phyloP scores from a whole-genome alignment of 2,329 filamentous ascomycete species.

The Penicillium sp. region DNA sequence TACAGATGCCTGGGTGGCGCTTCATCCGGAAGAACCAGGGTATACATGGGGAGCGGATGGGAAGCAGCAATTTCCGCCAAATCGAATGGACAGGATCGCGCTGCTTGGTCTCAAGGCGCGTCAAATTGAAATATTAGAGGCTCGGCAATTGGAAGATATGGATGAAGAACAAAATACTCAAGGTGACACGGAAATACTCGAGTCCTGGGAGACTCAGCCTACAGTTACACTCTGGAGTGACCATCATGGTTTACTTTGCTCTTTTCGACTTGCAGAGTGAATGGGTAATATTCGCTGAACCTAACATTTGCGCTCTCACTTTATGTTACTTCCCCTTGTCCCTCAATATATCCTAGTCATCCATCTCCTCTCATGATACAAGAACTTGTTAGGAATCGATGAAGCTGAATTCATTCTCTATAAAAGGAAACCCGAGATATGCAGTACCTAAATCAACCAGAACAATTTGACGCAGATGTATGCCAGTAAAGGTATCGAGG shows the following conservation, averaged over 20 bases:
- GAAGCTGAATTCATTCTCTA: neutral
- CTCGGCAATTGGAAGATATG: neutral
- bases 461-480: neutral
- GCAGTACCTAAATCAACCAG: neutral
- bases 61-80: slow-evolving; percentile 30
- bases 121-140: slow-evolving; percentile 1
- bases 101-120: slow-evolving; percentile 26
- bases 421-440: neutral
- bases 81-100: slow-evolving; percentile 41
- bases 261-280: neutral
- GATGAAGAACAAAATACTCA: too few species aligned
- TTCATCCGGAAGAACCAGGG: slow-evolving; percentile 31
- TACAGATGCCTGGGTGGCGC: slow-evolving; percentile 35
- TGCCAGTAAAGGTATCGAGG: slow-evolving; percentile 6
- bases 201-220: neutral
- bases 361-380: too few species aligned
- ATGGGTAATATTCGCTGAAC: neutral
- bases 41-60: slow-evolving; percentile 43
- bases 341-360: too few species aligned
- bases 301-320: neutral
- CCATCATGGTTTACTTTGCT: slow-evolving; percentile 1
- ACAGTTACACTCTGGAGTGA: neutral
- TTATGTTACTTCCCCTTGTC: neutral
- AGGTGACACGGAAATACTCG: neutral
- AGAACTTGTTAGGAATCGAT: neutral